phyloP scores from a whole-genome alignment of 2,329 filamentous ascomycete genomes.

The Plectosphaerella sp. region DNA sequence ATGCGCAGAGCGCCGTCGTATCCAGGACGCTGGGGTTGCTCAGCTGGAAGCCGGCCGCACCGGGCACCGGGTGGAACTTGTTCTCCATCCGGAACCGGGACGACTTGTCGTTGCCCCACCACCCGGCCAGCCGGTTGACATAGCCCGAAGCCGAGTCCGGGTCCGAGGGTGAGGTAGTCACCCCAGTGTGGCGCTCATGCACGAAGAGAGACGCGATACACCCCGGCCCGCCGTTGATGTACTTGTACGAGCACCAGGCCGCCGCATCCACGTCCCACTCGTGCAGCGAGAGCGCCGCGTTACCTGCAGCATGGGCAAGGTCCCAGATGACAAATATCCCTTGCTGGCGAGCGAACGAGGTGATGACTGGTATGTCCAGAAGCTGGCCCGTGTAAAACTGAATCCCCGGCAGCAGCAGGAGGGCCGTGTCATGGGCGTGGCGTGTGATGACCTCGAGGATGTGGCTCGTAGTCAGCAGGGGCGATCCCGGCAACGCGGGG shows the following conservation, averaged over 20 bases:
- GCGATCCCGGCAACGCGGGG: constrained; percentile 46
- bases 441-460: constrained; percentile 71
- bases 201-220: constrained; percentile 78
- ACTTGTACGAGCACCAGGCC: constrained; percentile 93
- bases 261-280: constrained; percentile 92
- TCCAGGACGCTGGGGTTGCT: constrained; percentile 77
- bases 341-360: constrained; percentile 65
- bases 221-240: constrained; percentile 82
- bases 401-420: constrained; percentile 79
- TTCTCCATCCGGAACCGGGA: constrained; percentile 82
- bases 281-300: constrained; percentile 73
- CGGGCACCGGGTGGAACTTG: constrained; percentile 69
- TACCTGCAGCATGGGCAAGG: constrained; percentile 80
- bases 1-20: constrained; percentile 64
- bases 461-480: constrained; percentile 60
- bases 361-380: constrained; percentile 79
- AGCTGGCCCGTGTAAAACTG: constrained; percentile 92
- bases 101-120: constrained; percentile 80
- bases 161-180: constrained; percentile 34
- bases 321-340: constrained; percentile 82
- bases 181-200: constrained; percentile 66
- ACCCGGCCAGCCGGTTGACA: constrained; percentile 68
- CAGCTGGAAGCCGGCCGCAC: constrained; percentile 79
- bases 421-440: constrained; percentile 66
- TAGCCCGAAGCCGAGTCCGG: constrained; percentile 40